Conservation (phyloP, 192 early-diverging fungal species). For the Linnemannia schmuckeri region DNA sequence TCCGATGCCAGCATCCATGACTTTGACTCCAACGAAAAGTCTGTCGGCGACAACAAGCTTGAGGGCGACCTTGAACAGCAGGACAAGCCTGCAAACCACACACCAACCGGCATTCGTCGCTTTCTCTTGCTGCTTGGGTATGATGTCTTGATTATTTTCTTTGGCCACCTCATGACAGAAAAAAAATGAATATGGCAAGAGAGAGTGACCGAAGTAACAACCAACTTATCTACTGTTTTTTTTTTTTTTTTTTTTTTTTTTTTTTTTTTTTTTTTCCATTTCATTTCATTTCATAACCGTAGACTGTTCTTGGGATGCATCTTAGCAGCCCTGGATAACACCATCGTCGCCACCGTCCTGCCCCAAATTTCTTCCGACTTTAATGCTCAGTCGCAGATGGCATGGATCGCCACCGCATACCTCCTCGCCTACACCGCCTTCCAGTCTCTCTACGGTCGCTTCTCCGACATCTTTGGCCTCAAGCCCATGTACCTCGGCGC, state of each 20-base stretch:
- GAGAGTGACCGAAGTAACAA: neutral
- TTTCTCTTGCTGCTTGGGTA: neutral
- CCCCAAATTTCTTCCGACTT: slow-evolving; percentile 81
- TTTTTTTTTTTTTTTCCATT: no score
- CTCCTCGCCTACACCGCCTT: slow-evolving; percentile 79
- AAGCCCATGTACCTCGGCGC: slow-evolving; percentile 47
- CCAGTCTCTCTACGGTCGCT: slow-evolving; percentile 83
- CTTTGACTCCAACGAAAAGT: neutral
- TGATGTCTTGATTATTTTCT: neutral
- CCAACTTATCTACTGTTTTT: neutral
- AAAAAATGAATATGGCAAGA: neutral
- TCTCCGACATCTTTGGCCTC: slow-evolving; percentile 81
- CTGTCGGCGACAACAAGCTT: no score
- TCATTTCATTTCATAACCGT: no score
- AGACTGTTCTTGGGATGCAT: slow-evolving; percentile 76
- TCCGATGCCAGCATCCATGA: neutral
- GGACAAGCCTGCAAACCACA: neutral
- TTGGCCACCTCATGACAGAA: neutral
- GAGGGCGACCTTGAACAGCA: neutral
- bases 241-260: neutral
- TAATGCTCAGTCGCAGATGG: slow-evolving; percentile 68
- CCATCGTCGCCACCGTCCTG: slow-evolving; percentile 85
- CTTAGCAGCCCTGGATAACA: slow-evolving; percentile 82
- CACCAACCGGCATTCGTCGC: neutral
- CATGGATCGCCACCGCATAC: slow-evolving; percentile 92